phyloP scores from a whole-genome alignment of 192 early-diverging fungal genomes.

The Gamsiella multidivaricata region DNA sequence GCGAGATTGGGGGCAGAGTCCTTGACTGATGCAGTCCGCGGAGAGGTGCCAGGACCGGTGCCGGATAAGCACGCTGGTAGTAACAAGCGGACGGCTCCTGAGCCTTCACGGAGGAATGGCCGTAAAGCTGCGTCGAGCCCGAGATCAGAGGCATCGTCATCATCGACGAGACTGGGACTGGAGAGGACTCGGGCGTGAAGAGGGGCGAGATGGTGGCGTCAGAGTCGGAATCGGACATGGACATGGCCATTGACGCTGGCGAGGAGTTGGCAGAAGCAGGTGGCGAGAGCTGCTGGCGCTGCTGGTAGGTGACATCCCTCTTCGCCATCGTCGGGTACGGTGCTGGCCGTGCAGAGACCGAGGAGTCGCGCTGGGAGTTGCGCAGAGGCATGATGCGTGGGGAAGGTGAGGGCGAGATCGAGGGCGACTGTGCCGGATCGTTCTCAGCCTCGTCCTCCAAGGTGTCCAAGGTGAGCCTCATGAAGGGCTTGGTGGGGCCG shows the following conservation, averaged over 20 bases:
- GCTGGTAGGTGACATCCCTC: background rate
- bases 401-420: conserved; percentile 17
- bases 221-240: conserved; percentile 50
- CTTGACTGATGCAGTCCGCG: conserved; percentile 9
- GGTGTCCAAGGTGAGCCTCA: conserved; percentile 20
- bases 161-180: conserved; percentile 19
- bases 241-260: conserved; percentile 40
- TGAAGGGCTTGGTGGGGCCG: conserved; percentile 26
- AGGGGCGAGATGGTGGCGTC: conserved; percentile 40
- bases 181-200: conserved; percentile 63
- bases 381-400: background rate
- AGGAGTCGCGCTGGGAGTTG: background rate
- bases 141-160: background rate
- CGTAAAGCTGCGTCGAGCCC: background rate
- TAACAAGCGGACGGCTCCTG: no score
- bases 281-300: conserved; percentile 16
- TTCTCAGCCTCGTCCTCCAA: conserved; percentile 22
- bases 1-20: conserved; percentile 45
- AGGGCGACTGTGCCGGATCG: no score
- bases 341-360: background rate
- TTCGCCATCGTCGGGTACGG: conserved; percentile 21
- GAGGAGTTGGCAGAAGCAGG: conserved; percentile 20
- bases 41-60: conserved; percentile 24
- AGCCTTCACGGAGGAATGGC: no score
- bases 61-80: background rate